A percentile compares a stretch with the other conserved stretches of the same genome.
Evolutionary conservation across 768 basidiomycete species (phyloP).

Genomic region (Coprinellus micaceus): DNA sequence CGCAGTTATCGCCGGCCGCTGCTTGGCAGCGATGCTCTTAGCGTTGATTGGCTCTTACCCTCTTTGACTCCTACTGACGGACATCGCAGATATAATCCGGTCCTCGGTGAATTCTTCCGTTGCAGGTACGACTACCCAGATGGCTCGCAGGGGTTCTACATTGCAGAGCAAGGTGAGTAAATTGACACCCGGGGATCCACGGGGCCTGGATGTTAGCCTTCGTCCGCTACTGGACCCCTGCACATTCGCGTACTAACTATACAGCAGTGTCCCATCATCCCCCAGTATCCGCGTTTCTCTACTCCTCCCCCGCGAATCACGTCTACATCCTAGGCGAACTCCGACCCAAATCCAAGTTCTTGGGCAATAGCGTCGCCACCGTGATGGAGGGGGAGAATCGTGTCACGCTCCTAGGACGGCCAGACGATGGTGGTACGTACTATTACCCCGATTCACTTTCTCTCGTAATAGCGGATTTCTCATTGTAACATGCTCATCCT

Average conservation of each 20-base stretch:
- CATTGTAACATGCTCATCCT: conserved; percentile 6
- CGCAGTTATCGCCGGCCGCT: neutral
- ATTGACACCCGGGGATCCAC: conserved; percentile 4
- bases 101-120: conserved; percentile 96
- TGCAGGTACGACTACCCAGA: conserved; percentile 92
- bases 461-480: neutral
- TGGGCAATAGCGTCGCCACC: conserved; percentile 95
- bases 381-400: conserved; percentile 96
- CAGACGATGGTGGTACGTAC: conserved; percentile 79
- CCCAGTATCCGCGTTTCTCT: conserved; percentile 93
- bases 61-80: conserved; percentile 3
- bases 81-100: conserved; percentile 79
- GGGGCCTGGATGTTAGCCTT: too few relatives aligned
- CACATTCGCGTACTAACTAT: too few relatives aligned
- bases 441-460: conserved; percentile 6
- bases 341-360: conserved; percentile 91
- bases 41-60: conserved; percentile 3
- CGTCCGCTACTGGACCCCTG: too few relatives aligned
- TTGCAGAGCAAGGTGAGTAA: conserved; percentile 84
- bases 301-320: conserved; percentile 87
- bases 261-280: conserved; percentile 90
- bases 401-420: conserved; percentile 75
- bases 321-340: conserved; percentile 89
- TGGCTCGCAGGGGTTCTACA: conserved; percentile 89
- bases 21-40: neutral